Evolutionary conservation across 2,329 filamentous ascomycete genomes (phyloP).

Genomic region (Cytospora mali): DNA sequence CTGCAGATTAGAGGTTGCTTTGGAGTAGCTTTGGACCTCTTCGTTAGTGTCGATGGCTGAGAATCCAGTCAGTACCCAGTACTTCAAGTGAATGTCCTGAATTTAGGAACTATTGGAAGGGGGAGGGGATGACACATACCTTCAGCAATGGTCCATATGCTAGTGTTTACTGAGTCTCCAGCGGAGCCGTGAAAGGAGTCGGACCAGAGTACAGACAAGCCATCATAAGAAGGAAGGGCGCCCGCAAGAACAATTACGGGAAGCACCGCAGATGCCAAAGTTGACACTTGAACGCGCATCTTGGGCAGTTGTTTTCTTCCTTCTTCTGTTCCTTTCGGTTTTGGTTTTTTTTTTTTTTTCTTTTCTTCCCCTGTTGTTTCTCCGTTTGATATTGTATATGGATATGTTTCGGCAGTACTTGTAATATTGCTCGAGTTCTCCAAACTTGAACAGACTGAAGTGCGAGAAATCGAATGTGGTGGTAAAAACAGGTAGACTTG

Average conservation of each 20-base stretch:
- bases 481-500: conserved; percentile 18
- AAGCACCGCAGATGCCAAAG: conserved; percentile 35
- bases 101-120: too few relatives aligned
- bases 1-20: conserved; percentile 50
- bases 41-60: conserved; percentile 43
- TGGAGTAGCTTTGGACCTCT: conserved; percentile 54
- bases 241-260: conserved; percentile 40
- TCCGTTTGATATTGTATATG: conserved; percentile 11
- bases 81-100: too few relatives aligned
- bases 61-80: background rate
- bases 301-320: too few relatives aligned
- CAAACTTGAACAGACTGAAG: background rate
- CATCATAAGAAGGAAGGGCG: conserved; percentile 43
- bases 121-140: conserved; percentile 24
- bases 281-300: conserved; percentile 29
- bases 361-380: background rate
- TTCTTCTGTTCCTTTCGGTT: too few relatives aligned
- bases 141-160: conserved; percentile 46
- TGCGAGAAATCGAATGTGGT: background rate
- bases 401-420: conserved; percentile 1
- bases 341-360: too few relatives aligned
- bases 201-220: conserved; percentile 45
- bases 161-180: conserved; percentile 39
- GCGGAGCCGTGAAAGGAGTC: conserved; percentile 46
- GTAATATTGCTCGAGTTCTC: background rate